Conservation (phyloP, 768 basidiomycete genomes). For the Lanmaoa pseudosensibilis region DNA sequence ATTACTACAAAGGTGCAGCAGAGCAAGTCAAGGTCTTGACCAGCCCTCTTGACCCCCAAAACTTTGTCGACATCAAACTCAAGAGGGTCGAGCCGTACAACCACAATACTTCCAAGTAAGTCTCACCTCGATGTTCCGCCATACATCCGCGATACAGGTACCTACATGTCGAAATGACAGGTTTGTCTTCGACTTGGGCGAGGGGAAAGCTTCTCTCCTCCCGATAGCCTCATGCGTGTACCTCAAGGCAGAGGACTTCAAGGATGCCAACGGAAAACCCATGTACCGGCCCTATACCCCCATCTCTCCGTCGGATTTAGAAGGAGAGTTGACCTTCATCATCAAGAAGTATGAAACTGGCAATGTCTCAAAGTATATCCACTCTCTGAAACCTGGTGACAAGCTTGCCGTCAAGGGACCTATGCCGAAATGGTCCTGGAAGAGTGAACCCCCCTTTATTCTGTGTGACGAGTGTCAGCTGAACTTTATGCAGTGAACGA, state of each 20-base stretch:
- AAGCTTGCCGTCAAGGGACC: conserved; percentile 89
- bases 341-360: conserved; percentile 86
- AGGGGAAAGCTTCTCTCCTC: conserved; percentile 73
- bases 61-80: conserved; percentile 79
- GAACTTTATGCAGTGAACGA: conserved; percentile 61
- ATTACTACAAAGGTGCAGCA: conserved; percentile 38
- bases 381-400: conserved; percentile 78
- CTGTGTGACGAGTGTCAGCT: not conserved
- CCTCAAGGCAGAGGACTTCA: conserved; percentile 70
- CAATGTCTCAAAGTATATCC: conserved; percentile 82
- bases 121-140: conserved; percentile 1
- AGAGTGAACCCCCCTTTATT: conserved; percentile 45
- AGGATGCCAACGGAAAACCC: conserved; percentile 81
- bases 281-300: conserved; percentile 94
- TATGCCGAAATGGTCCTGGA: conserved; percentile 82
- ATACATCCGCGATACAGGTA: not conserved
- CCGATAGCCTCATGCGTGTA: conserved; percentile 78
- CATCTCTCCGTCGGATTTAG: conserved; percentile 70
- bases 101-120: conserved; percentile 85
- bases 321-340: conserved; percentile 76
- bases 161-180: conserved; percentile 35
- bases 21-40: conserved; percentile 45
- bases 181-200: conserved; percentile 79
- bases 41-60: conserved; percentile 72
- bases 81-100: conserved; percentile 84